Evolutionary conservation across 1,284 basidiomycete species (phyloP).

Genomic region (Apiotrichum veenhuisii): DNA sequence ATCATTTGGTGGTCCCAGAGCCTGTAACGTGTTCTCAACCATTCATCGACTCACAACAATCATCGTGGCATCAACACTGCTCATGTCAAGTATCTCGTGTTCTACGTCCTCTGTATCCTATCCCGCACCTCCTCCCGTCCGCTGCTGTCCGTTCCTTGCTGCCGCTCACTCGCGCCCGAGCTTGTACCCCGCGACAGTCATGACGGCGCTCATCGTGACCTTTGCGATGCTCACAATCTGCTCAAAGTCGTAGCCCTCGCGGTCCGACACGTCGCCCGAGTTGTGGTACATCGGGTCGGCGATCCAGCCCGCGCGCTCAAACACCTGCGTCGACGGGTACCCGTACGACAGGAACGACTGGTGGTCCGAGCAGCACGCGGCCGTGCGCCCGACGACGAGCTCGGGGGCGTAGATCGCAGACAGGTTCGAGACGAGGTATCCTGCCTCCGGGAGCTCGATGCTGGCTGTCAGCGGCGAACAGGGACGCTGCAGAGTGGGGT

Average conservation of each 20-base stretch:
- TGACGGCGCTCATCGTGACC: constrained; percentile 57
- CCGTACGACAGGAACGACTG: constrained; percentile 72
- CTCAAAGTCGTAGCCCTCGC: constrained; percentile 72
- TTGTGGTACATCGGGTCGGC: constrained; percentile 67
- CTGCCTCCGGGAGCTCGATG: constrained; percentile 71
- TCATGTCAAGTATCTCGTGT: too few species aligned
- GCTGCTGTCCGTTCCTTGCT: too few species aligned
- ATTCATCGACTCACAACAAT: too few species aligned
- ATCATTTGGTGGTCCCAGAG: too few species aligned
- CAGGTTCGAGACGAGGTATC: constrained; percentile 67
- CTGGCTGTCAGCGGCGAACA: constrained; percentile 52
- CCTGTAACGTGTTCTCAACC: too few species aligned
- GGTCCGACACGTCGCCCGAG: constrained; percentile 68
- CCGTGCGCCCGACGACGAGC: constrained; percentile 68
- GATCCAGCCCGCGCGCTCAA: constrained; percentile 71
- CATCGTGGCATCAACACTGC: too few species aligned
- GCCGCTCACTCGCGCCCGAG: background rate
- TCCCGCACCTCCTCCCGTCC: too few species aligned
- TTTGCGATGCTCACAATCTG: constrained; percentile 77
- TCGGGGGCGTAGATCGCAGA: constrained; percentile 71
- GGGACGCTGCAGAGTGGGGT: too few species aligned
- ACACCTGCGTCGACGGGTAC: constrained; percentile 68
- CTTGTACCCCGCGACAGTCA: constrained; percentile 43
- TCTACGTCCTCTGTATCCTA: too few species aligned
- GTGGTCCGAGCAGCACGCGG: constrained; percentile 81